These are phyloP conservation scores for Russula dissimulans DNA, from an alignment of 768 basidiomycete genomes.

Conservation along the genomic window DNA sequence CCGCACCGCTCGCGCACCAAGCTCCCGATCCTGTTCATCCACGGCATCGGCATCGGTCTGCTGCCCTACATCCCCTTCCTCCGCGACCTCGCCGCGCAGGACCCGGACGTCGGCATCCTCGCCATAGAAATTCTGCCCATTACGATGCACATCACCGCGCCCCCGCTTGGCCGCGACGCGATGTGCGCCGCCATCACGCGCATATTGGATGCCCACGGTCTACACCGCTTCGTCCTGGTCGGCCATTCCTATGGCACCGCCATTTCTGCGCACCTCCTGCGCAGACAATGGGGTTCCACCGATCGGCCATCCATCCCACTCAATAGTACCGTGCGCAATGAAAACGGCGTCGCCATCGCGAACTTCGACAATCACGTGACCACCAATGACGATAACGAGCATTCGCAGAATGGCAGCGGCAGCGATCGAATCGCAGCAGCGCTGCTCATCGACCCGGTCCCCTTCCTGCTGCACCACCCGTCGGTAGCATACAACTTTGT, in stretches of 20 bases:
- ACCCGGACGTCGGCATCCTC: constrained; percentile 49
- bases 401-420: not conserved
- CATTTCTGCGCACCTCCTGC: constrained; percentile 45
- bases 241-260: constrained; percentile 60
- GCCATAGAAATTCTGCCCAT: constrained; percentile 53
- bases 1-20: constrained; percentile 40
- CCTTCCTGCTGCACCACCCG: constrained; percentile 53
- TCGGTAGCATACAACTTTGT: constrained; percentile 58
- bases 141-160: constrained; percentile 48
- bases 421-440: constrained; percentile 32
- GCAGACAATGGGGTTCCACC: constrained; percentile 20
- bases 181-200: constrained; percentile 36
- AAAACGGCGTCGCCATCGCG: not conserved
- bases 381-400: not conserved
- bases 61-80: constrained; percentile 49
- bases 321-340: not conserved
- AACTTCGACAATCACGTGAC: not conserved
- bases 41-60: constrained; percentile 64
- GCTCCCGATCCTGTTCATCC: constrained; percentile 52
- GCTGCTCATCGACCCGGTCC: constrained; percentile 56
- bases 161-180: constrained; percentile 35
- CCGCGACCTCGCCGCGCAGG: constrained; percentile 32
- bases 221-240: constrained; percentile 35
- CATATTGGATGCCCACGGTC: constrained; percentile 37
- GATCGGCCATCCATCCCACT: not conserved